A percentile compares a stretch with the other conserved stretches of the same genome.
phyloP scores from a whole-genome alignment of 1,139 yeast genomes.

The Geotrichum reessii region DNA sequence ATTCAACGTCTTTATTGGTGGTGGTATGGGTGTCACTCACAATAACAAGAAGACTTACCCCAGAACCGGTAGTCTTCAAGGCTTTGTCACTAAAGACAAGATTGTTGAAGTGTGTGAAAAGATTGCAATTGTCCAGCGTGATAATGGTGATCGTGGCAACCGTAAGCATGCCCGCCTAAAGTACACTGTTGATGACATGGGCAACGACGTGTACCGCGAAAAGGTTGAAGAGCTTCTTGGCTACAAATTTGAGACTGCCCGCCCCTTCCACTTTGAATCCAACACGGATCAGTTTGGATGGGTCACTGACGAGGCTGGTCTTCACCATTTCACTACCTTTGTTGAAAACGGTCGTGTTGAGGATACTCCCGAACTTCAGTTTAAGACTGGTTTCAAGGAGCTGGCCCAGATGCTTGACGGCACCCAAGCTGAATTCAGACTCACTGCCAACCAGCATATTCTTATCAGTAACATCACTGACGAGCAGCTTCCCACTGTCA shows the following conservation, averaged over 20 bases:
- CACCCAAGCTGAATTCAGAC: constrained; percentile 70
- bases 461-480: constrained; percentile 69
- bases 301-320: constrained; percentile 82
- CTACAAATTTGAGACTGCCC: constrained; percentile 61
- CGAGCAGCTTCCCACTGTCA: constrained; percentile 57
- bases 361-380: constrained; percentile 85
- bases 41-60: constrained; percentile 96
- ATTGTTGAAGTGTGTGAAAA: constrained; percentile 79
- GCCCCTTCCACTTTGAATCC: constrained; percentile 70
- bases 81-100: constrained; percentile 64
- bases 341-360: constrained; percentile 97
- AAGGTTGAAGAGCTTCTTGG: constrained; percentile 85
- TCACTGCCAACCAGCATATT: constrained; percentile 95
- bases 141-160: constrained; percentile 89
- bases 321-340: constrained; percentile 87
- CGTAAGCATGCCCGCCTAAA: constrained; percentile 97
- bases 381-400: constrained; percentile 77
- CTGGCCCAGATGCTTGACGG: constrained; percentile 66
- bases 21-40: constrained; percentile 99
- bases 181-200: constrained; percentile 91
- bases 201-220: constrained; percentile 70
- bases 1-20: constrained; percentile 87
- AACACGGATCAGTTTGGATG: constrained; percentile 88
- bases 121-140: constrained; percentile 91
- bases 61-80: constrained; percentile 83